Evolutionary conservation across 805 yeast genomes (phyloP).

Genomic region (Teunomyces pallodes): DNA sequence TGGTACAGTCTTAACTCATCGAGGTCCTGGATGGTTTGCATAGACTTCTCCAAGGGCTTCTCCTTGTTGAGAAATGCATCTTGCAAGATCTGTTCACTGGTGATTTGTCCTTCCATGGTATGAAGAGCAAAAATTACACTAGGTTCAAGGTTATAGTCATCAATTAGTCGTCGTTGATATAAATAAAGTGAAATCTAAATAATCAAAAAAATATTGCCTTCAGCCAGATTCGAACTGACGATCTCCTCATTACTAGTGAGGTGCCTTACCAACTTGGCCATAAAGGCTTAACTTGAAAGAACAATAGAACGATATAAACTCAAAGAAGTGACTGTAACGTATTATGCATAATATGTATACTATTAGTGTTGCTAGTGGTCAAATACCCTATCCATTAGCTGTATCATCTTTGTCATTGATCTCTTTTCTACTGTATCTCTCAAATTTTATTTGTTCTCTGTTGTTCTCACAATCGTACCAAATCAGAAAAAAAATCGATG

Average conservation of each 20-base stretch:
- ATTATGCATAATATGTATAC: too few relatives aligned
- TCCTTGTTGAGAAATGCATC: conserved; percentile 31
- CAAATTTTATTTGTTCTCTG: neutral
- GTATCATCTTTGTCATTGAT: too few relatives aligned
- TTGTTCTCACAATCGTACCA: neutral
- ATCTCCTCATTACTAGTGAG: conserved; percentile 19
- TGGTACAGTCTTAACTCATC: conserved; percentile 81
- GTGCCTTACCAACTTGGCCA: conserved; percentile 19
- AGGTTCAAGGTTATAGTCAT: neutral
- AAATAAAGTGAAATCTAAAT: neutral
- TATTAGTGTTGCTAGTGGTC: too few relatives aligned
- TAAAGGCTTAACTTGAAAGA: conserved; percentile 7
- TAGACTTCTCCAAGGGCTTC: conserved; percentile 24
- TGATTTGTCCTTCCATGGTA: conserved; percentile 15
- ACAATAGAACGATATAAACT: neutral
- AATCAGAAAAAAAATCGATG: conserved; percentile 1
- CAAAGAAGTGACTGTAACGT: neutral
- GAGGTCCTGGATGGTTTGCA: conserved; percentile 52
- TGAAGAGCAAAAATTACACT: neutral
- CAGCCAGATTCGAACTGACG: conserved; percentile 20
- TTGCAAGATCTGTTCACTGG: conserved; percentile 36
- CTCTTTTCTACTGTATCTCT: too few relatives aligned
- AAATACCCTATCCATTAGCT: too few relatives aligned
- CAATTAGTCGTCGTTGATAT: neutral
- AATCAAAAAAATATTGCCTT: conserved; percentile 11